Evolutionary conservation across 164 flowering plant genomes (phyloP).

Genomic region (grape (Vitis vinifera)): ASM3070453v1 NC_081810.1:388501-389000

Average conservation of each 20-base stretch:
- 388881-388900: slow-evolving; percentile 41
- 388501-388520: slow-evolving; percentile 35
- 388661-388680: slow-evolving; percentile 41
- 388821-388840: slow-evolving; percentile 51
- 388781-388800: slow-evolving; percentile 40
- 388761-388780: slow-evolving; percentile 33
- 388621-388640: slow-evolving; percentile 45
- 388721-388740: slow-evolving; percentile 34
- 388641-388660: slow-evolving; percentile 60
- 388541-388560: slow-evolving; percentile 27
- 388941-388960: slow-evolving; percentile 79
- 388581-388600: slow-evolving; percentile 44
- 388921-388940: slow-evolving; percentile 71
- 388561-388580: slow-evolving; percentile 37
- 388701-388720: slow-evolving; percentile 33
- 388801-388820: slow-evolving; percentile 46
- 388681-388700: slow-evolving; percentile 49
- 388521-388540: slow-evolving; percentile 28
- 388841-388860: slow-evolving; percentile 44
- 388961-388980: slow-evolving; percentile 76
- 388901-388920: slow-evolving; percentile 55
- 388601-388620: slow-evolving; percentile 32
- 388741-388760: slow-evolving; percentile 46
- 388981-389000: slow-evolving; percentile 64
- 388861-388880: slow-evolving; percentile 27